Evolutionary conservation across 495 filamentous ascomycete species (phyloP).

Genomic region (Penicillium manginii): DNA sequence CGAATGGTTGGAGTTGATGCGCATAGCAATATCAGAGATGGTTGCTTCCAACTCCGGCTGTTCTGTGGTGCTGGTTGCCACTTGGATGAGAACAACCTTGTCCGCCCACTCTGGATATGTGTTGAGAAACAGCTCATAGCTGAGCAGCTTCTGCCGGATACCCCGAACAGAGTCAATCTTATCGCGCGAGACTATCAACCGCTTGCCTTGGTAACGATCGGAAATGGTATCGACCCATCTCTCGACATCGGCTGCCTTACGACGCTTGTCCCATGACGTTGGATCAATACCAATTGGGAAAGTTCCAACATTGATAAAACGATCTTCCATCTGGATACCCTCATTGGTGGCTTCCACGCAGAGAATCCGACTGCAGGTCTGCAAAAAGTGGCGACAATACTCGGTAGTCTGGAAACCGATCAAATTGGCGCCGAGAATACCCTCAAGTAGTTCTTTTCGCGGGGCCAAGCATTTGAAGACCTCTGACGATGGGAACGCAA

Average conservation of each 20-base stretch:
- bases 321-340: conserved; percentile 87
- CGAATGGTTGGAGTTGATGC: conserved; percentile 86
- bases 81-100: conserved; percentile 87
- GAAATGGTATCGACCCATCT: conserved; percentile 78
- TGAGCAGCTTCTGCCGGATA: conserved; percentile 87
- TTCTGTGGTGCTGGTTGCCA: conserved; percentile 85
- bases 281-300: conserved; percentile 78
- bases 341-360: conserved; percentile 84
- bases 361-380: conserved; percentile 88
- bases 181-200: conserved; percentile 86
- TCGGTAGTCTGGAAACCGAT: conserved; percentile 92
- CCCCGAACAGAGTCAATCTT: conserved; percentile 91
- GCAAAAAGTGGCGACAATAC: conserved; percentile 89
- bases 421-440: conserved; percentile 87
- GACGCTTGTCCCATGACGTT: conserved; percentile 68
- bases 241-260: conserved; percentile 71
- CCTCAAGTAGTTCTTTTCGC: conserved; percentile 82
- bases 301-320: conserved; percentile 82
- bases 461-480: conserved; percentile 88
- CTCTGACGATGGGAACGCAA: conserved; percentile 93
- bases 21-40: conserved; percentile 87
- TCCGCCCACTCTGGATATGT: conserved; percentile 87
- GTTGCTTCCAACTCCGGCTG: conserved; percentile 83
- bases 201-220: conserved; percentile 80
- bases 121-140: conserved; percentile 92